These are phyloP conservation scores for Suillus subalutaceus DNA, from an alignment of 768 basidiomycete species.

Conservation along the genomic window DNA sequence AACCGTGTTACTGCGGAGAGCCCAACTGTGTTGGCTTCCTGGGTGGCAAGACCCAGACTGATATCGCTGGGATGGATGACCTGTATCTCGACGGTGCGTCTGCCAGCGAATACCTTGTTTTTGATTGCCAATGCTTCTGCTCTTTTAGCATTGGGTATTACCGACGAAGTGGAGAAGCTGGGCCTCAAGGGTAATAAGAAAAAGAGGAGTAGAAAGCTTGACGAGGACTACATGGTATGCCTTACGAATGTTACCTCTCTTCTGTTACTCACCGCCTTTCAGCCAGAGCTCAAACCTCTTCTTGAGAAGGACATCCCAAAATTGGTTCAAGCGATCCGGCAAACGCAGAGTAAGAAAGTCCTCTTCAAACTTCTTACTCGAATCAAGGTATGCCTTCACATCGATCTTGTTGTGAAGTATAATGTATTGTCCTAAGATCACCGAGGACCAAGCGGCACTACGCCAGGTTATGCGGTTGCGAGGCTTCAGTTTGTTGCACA, in stretches of 20 bases:
- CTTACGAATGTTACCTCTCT: conserved; percentile 2
- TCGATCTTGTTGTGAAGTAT: background rate
- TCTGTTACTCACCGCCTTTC: conserved; percentile 13
- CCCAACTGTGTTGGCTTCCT: conserved; percentile 94
- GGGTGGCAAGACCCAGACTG: conserved; percentile 98
- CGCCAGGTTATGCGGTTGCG: conserved; percentile 90
- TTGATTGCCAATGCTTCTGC: background rate
- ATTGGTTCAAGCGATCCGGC: conserved; percentile 88
- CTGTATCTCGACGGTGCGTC: conserved; percentile 85
- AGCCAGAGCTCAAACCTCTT: conserved; percentile 82
- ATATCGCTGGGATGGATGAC: conserved; percentile 92
- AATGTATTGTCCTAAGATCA: conserved; percentile 56
- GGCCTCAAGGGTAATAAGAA: conserved; percentile 87
- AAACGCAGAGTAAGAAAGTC: conserved; percentile 83
- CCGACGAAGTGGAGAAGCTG: conserved; percentile 82
- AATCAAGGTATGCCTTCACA: conserved; percentile 61
- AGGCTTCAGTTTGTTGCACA: conserved; percentile 91
- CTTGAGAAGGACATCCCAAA: conserved; percentile 83
- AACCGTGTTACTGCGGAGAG: conserved; percentile 94
- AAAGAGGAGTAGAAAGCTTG: conserved; percentile 90
- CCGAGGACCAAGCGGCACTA: conserved; percentile 76
- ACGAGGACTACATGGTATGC: conserved; percentile 88
- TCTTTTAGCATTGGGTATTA: conserved; percentile 82
- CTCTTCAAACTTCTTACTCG: conserved; percentile 82
- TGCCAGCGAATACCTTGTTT: background rate